Base-by-base conservation (phyloP, 2,329 filamentous ascomycete species). In the Arachnomyces sp. region DNA sequence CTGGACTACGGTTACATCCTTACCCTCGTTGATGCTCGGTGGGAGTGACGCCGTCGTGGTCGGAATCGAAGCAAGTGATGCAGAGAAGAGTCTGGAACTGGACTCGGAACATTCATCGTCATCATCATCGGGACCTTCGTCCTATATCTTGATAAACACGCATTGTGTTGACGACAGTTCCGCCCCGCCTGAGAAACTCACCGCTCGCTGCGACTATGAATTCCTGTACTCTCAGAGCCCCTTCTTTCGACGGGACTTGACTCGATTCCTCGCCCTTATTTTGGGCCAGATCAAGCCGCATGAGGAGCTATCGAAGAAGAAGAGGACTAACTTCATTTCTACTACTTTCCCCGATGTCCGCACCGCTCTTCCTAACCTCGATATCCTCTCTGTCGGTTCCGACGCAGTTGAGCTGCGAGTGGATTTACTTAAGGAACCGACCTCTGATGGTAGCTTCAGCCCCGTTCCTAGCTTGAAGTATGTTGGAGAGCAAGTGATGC, bases 311-410 rank as follows among this genome's bases (percentile, higher is more conserved):
- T 55, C 58, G 20, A 61, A 80, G 37, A 92, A 92, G 57, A 73
- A 77, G 31, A 75, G 85, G 53, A 92, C 85, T 0, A 89, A 84
- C 51, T 80, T 92, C 55, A 87, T 93, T 49, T 92, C 86, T 3
- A 92, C 85, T 1, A 93, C 87, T 0, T 93, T 93, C 49, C 83
- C 86, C 0, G 85, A 94, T 57, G 83, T 94, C 7, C 81, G 82
- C 45, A 81, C 84, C 3, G 86, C 86, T 7, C 68, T 93, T 34
- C 83, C 85, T 1, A 92, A 93, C 55, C 72, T 94, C 43, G 85
- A 92, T 59, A 92, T 93, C 38, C 66, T 93, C 33, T 92, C 86
- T 0, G 86, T 93, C 3, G 87, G 87, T 29, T 82, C 85, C 12
- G 86, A 94, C 61, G 84, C 84, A 0, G 82, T 93, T 31, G 87